Conservation (phyloP, 208 protist species). For the Trypanosoma vivax region DNA sequence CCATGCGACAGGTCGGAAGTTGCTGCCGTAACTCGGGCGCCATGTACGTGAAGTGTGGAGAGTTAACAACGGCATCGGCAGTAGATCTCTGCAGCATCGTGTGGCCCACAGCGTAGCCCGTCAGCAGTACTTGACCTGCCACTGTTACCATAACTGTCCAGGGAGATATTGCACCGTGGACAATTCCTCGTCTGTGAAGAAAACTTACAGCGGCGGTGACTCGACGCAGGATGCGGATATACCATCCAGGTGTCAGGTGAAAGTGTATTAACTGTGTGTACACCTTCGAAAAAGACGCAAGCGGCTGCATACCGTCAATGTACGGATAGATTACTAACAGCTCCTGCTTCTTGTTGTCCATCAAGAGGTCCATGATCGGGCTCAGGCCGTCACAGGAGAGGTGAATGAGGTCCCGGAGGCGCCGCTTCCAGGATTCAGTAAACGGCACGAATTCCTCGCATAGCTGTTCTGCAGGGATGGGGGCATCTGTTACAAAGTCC, state of each 20-base stretch:
- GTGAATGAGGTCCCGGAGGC: conserved; percentile 3
- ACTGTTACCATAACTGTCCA: conserved; percentile 41
- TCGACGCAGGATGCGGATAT: conserved; percentile 12
- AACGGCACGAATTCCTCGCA: conserved; percentile 12
- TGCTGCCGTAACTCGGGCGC: not conserved
- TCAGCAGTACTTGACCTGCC: conserved; percentile 12
- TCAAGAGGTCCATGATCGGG: conserved; percentile 18
- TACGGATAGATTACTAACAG: conserved; percentile 17
- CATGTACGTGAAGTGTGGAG: not conserved
- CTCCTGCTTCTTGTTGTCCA: conserved; percentile 10
- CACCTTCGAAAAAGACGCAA: conserved; percentile 1
- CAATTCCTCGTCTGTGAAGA: conserved; percentile 16
- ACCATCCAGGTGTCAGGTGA: not conserved
- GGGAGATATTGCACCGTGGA: conserved; percentile 51
- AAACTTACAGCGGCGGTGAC: conserved; percentile 9
- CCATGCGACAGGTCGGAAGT: not conserved
- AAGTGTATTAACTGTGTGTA: conserved; percentile 2
- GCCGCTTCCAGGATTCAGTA: conserved; percentile 4
- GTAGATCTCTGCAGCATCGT: not conserved
- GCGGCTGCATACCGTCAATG: conserved; percentile 17
- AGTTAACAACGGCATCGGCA: not conserved
- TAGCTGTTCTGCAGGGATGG: too few relatives aligned
- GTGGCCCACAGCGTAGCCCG: conserved; percentile 15
- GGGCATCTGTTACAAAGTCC: not conserved
- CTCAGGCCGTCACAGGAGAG: conserved; percentile 13